Percentiles rank a stretch among this genome's conserved stretches.
These are phyloP conservation scores for Strobilomyces dryophilus DNA, from an alignment of 768 basidiomycete genomes.

Conservation along the genomic window DNA sequence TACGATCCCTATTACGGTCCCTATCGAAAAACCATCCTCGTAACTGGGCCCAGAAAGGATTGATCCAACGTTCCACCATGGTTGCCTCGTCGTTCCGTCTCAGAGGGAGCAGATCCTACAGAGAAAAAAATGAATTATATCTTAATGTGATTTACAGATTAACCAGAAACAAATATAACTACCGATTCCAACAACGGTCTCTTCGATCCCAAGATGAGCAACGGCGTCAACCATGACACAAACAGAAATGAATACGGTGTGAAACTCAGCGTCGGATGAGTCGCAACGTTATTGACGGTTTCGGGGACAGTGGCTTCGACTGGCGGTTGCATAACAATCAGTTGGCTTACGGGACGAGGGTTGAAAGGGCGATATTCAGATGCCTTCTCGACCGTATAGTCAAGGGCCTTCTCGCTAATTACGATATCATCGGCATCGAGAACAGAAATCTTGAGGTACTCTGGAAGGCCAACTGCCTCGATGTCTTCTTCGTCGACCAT, in stretches of 20 bases:
- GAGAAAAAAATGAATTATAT: constrained; percentile 8
- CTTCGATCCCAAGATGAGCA: constrained; percentile 24
- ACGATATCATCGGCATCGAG: not conserved
- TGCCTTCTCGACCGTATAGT: constrained; percentile 3
- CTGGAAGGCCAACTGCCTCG: constrained; percentile 1
- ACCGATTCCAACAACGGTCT: constrained; percentile 30
- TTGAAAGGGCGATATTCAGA: not conserved
- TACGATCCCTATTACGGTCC: constrained; percentile 2
- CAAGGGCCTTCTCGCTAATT: not conserved
- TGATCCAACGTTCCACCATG: constrained; percentile 22
- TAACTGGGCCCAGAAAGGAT: constrained; percentile 23
- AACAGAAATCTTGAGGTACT: constrained; percentile 4
- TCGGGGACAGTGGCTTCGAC: constrained; percentile 12
- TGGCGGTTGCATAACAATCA: constrained; percentile 25
- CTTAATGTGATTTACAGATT: constrained; percentile 18
- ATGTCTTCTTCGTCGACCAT: constrained; percentile 18
- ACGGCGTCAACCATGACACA: constrained; percentile 26
- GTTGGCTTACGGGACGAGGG: constrained; percentile 11
- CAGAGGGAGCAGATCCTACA: constrained; percentile 24
- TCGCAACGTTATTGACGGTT: constrained; percentile 15
- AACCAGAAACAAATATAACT: constrained; percentile 26
- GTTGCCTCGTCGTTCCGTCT: constrained; percentile 23
- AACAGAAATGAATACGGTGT: constrained; percentile 16
- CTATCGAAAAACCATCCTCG: constrained; percentile 18
- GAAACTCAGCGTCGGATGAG: constrained; percentile 17